Percentiles rank a stretch among this genome's conserved stretches.
Evolutionary conservation across 2,329 filamentous ascomycete genomes (phyloP).

Genomic region (Penicillium sp.): DNA sequence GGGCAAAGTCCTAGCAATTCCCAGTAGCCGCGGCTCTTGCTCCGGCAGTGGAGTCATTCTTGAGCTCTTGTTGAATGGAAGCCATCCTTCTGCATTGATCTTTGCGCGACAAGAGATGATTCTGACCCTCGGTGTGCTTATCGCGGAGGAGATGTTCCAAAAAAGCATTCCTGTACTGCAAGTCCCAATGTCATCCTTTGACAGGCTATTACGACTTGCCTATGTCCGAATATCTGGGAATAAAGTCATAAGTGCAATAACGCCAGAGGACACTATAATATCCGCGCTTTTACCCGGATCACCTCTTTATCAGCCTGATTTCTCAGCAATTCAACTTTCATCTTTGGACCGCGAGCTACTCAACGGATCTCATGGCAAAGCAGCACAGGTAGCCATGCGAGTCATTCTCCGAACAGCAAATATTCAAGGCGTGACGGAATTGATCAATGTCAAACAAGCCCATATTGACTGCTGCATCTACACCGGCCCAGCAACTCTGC

Average conservation of each 20-base stretch:
- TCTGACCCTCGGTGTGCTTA: conserved; percentile 50
- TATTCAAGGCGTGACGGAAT: conserved; percentile 36
- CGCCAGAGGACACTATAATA: not conserved
- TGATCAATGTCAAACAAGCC: conserved; percentile 47
- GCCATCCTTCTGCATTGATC: conserved; percentile 46
- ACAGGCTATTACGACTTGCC: not conserved
- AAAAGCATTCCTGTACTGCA: conserved; percentile 47
- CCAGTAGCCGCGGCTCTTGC: conserved; percentile 53
- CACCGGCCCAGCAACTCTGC: conserved; percentile 45
- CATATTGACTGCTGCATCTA: conserved; percentile 53
- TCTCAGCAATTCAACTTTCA: not conserved
- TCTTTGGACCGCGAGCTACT: conserved; percentile 32
- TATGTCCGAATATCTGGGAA: not conserved
- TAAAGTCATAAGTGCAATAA: not conserved
- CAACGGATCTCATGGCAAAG: conserved; percentile 38
- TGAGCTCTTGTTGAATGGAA: conserved; percentile 48
- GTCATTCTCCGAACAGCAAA: conserved; percentile 46
- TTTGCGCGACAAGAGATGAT: conserved; percentile 52
- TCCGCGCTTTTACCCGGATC: not conserved
- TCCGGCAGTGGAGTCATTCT: conserved; percentile 52
- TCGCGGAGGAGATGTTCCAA: conserved; percentile 48
- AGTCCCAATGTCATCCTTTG: not conserved
- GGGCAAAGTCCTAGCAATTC: conserved; percentile 48
- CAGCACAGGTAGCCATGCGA: conserved; percentile 42
- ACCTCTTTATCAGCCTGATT: not conserved